Evolutionary conservation across 2,329 filamentous ascomycete genomes (phyloP).

Genomic region (Cladorrhinum sp.): DNA sequence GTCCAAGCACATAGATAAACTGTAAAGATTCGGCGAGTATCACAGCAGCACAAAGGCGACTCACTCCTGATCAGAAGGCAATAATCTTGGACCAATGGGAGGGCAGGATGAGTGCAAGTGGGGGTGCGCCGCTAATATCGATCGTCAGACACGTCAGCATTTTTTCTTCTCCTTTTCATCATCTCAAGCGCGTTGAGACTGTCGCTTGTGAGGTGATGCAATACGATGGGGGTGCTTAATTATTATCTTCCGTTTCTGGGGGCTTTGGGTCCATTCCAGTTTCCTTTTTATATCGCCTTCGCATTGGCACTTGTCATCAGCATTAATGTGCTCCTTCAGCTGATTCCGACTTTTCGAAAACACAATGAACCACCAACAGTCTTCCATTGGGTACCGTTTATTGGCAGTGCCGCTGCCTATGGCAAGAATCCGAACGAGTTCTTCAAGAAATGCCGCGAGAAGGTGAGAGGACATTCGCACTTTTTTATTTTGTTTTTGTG

Average conservation of each 20-base stretch:
- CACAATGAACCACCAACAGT: constrained; percentile 74
- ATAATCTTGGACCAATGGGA: no score
- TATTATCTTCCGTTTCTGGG: background rate
- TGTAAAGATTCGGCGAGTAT: no score
- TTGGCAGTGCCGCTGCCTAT: constrained; percentile 88
- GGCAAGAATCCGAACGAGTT: constrained; percentile 89
- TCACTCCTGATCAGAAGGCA: no score
- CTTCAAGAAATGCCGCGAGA: constrained; percentile 67
- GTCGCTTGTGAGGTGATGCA: no score
- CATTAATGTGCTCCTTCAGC: constrained; percentile 73
- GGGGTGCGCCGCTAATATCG: background rate
- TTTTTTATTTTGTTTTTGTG: no score
- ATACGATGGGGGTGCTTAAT: background rate
- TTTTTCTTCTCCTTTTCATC: background rate
- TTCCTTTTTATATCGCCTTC: background rate
- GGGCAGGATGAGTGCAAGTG: background rate
- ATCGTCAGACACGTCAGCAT: background rate
- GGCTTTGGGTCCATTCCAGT: background rate
- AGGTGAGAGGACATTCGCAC: no score
- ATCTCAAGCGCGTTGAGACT: background rate
- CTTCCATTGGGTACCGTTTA: constrained; percentile 74
- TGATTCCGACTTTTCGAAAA: constrained; percentile 65
- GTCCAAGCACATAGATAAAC: no score
- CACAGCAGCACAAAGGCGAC: no score
- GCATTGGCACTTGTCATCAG: background rate